phyloP scores from a whole-genome alignment of 2,329 filamentous ascomycete genomes.

The Monosporascus sp. region DNA sequence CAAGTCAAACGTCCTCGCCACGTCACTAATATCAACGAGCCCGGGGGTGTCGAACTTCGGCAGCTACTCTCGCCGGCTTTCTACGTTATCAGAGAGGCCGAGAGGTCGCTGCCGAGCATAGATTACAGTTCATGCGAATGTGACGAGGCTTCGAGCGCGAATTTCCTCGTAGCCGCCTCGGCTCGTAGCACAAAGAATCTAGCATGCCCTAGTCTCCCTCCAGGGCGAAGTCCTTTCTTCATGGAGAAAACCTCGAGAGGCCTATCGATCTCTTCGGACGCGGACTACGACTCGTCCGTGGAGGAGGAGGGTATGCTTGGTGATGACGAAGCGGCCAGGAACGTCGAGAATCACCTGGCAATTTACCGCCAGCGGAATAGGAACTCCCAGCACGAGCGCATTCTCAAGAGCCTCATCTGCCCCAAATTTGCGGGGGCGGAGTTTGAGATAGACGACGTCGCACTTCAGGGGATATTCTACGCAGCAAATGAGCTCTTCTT shows the following conservation, averaged over 20 bases:
- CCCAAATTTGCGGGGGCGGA: constrained; percentile 40
- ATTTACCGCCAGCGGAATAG: constrained; percentile 38
- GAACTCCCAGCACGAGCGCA: constrained; percentile 50
- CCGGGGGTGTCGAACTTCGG: constrained; percentile 10
- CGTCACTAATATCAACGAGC: constrained; percentile 10
- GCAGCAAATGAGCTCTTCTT: constrained; percentile 61
- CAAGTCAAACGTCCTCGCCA: constrained; percentile 24
- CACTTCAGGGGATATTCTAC: constrained; percentile 52
- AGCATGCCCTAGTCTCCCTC: constrained; percentile 2
- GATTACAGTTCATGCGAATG: constrained; percentile 14
- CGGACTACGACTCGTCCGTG: constrained; percentile 30
- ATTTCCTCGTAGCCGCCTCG: constrained; percentile 8
- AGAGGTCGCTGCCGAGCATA: constrained; percentile 11
- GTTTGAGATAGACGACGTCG: constrained; percentile 51
- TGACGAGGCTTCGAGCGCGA: constrained; percentile 12
- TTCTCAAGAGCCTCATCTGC: constrained; percentile 52
- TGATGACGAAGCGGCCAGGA: constrained; percentile 42
- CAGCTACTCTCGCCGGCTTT: constrained; percentile 20
- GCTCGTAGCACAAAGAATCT: constrained; percentile 1
- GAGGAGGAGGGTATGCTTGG: constrained; percentile 34
- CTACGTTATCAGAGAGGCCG: constrained; percentile 27
- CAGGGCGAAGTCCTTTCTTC: not conserved
- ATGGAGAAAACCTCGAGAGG: constrained; percentile 47
- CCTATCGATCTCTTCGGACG: constrained; percentile 38
- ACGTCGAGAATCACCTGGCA: constrained; percentile 43